Conservation (phyloP, 1,139 yeast species). For the Torulaspora pretoriensis region DNA sequence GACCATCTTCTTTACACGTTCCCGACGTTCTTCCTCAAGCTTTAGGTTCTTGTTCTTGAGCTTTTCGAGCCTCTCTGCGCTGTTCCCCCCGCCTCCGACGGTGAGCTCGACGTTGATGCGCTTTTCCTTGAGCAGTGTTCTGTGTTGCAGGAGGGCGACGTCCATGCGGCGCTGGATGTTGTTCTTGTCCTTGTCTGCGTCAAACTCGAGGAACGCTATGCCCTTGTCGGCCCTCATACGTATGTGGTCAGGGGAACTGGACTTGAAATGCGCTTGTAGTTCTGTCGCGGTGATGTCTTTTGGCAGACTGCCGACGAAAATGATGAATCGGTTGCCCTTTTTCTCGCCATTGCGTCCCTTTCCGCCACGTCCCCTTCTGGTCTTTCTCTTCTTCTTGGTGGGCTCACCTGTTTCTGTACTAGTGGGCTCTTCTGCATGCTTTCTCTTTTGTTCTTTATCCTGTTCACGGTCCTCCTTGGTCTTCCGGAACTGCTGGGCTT, state of each 20-base stretch:
- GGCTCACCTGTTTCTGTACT: conserved; percentile 35
- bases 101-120: conserved; percentile 92
- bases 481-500: conserved; percentile 62
- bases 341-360: conserved; percentile 43
- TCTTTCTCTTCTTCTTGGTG: conserved; percentile 63
- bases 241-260: conserved; percentile 65
- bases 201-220: conserved; percentile 88
- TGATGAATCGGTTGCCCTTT: conserved; percentile 65
- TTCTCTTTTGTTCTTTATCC: conserved; percentile 29
- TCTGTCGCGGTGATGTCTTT: conserved; percentile 62
- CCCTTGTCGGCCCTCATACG: conserved; percentile 82
- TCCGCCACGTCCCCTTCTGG: conserved; percentile 73
- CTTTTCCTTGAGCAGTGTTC: conserved; percentile 59
- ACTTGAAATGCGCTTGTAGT: conserved; percentile 67
- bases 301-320: conserved; percentile 92
- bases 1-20: conserved; percentile 41
- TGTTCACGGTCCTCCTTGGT: conserved; percentile 34
- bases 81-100: conserved; percentile 97
- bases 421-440: conserved; percentile 28
- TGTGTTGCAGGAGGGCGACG: conserved; percentile 77
- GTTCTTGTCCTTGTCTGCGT: conserved; percentile 45
- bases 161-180: conserved; percentile 79
- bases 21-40: conserved; percentile 59
- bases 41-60: conserved; percentile 75
- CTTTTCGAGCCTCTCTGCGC: conserved; percentile 63